Evolutionary conservation across 495 filamentous ascomycete genomes (phyloP), one percentile per base, ranked within the genome.

Genomic region (Lasiosphaeriaceae sp.): DNA sequence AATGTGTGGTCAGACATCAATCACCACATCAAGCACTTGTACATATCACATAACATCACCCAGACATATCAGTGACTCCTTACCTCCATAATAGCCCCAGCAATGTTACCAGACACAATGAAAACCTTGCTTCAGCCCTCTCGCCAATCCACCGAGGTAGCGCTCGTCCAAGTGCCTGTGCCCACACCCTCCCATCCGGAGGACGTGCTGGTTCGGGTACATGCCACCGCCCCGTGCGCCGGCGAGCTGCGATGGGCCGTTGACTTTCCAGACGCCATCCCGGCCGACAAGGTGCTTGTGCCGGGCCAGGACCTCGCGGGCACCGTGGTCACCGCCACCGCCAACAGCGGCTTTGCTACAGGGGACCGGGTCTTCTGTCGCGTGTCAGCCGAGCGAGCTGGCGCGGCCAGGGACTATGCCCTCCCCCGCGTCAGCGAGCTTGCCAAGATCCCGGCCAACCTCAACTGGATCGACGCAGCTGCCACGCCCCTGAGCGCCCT

Each of bases 301-400:
- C 84, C 84, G 3, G 75, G 83, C 54, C 77, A 82, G 58, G 84
- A 85, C 65, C 4, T 78, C 4, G 74, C 75, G 0, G 79, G 76
- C 4, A 73, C 74, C 1, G 60, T 68, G 0, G 50, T 64, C 21
- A 46, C 22, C 2, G 76, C 77, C 11, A 80, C 80, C 6, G 71
- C 76, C 2, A 75, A 80, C 47, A 83, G 80, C 54, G 72, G 72
- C 14, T 75, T 86, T 55, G 68, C 65, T 11, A 49, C 70, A 0
- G 85, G 83, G n/a, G 77, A 87, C 59, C 57, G 79, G 0, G 84
- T 89, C 34, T 87, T 77, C 67, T 87, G 86, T 7, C 72, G 71
- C 8, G 67, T 73, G 3, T 45, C 47, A 1, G 79, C 80, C 1
- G 51, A 63, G 17, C 66, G 73, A 34, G 77, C 76, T 51, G 87